Evolutionary conservation across 208 protist genomes (phyloP).

Genomic region (Crithidia acanthocephali): DNA sequence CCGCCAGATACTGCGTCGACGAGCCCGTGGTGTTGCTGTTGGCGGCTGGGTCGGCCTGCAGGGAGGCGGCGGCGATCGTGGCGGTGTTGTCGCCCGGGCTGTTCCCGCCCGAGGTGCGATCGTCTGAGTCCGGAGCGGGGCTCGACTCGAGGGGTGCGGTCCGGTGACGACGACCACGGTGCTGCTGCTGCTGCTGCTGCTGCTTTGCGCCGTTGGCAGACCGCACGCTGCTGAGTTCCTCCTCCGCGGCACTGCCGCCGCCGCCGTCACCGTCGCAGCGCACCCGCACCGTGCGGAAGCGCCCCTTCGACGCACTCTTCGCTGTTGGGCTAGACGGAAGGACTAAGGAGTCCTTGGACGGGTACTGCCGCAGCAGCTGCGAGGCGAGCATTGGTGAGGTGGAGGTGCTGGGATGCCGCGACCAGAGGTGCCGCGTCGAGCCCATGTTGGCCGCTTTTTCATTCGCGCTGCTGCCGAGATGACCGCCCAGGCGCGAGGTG

Average conservation of each 20-base stretch:
- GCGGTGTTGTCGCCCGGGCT: neutral
- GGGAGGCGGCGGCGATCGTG: neutral
- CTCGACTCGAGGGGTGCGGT: slow-evolving; percentile 18
- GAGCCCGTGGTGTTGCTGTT: neutral
- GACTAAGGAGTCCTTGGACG: neutral
- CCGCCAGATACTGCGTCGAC: neutral
- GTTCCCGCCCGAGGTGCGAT: neutral
- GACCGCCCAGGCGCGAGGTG: neutral
- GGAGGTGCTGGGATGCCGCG: neutral
- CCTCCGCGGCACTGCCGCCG: neutral
- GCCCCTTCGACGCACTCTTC: slow-evolving; percentile 5
- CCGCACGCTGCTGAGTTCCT: slow-evolving; percentile 4
- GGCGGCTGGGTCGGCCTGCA: neutral
- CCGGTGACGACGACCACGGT: slow-evolving; percentile 5
- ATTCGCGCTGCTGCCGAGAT: neutral
- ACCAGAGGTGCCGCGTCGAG: neutral
- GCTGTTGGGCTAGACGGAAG: neutral
- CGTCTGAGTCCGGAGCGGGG: slow-evolving; percentile 9
- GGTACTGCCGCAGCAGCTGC: neutral
- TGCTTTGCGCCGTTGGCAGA: neutral
- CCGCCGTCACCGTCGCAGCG: neutral
- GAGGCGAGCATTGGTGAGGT: slow-evolving; percentile 2
- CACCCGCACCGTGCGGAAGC: slow-evolving; percentile 8
- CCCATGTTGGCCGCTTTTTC: neutral
- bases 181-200: neutral